phyloP scores from a whole-genome alignment of 345 rosid species.

The Citrus glauca region DNA sequence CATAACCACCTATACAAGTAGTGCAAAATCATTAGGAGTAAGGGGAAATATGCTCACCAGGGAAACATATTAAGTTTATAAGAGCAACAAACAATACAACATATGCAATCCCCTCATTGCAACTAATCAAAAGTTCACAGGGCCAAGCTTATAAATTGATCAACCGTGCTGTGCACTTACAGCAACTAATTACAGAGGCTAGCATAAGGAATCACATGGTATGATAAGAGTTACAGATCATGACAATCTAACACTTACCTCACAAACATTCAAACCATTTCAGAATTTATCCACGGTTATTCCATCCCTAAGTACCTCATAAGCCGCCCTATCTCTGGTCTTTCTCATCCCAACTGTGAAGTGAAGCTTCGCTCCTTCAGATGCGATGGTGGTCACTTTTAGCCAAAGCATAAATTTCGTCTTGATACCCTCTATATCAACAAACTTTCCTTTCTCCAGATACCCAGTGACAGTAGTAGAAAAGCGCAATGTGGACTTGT shows the following conservation, averaged over 20 bases:
- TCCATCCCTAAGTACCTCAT: constrained; percentile 78
- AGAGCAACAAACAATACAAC: neutral
- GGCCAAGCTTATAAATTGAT: neutral
- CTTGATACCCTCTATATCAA: constrained; percentile 86
- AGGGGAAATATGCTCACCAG: neutral
- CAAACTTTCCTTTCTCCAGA: constrained; percentile 79
- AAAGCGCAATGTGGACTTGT: constrained; percentile 79
- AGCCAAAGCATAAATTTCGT: constrained; percentile 89
- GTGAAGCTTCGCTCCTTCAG: constrained; percentile 71
- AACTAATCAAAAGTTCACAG: neutral
- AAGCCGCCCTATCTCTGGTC: constrained; percentile 66
- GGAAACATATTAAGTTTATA: neutral
- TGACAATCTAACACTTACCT: neutral
- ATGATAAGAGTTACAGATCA: constrained; percentile 6
- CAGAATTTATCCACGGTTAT: constrained; percentile 71
- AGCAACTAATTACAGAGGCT: neutral
- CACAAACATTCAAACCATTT: constrained; percentile 9
- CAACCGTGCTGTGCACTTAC: constrained; percentile 7
- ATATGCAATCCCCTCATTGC: neutral
- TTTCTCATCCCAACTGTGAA: constrained; percentile 80
- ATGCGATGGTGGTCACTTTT: constrained; percentile 65
- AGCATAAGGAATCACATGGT: neutral
- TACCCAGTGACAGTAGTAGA: constrained; percentile 59
- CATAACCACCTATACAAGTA: neutral
- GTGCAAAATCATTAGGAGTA: neutral